A percentile compares a stretch with the other conserved stretches of the same genome.
Evolutionary conservation across 805 yeast species (phyloP).

Genomic region (Wickerhamomyces mucosus): DNA sequence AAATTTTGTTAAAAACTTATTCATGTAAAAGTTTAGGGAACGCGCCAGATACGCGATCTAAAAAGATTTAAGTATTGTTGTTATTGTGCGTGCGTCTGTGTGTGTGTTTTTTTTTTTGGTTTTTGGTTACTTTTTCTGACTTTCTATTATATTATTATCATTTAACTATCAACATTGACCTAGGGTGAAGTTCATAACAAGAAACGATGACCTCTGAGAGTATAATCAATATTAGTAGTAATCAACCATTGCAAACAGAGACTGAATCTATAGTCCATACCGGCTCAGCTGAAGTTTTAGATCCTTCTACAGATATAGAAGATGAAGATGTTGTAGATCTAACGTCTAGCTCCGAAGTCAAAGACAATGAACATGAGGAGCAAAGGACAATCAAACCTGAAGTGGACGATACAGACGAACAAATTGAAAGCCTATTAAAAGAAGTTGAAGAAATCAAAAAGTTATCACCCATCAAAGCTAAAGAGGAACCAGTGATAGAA

Average conservation of each 20-base stretch:
- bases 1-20: no score
- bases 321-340: no score
- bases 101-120: background rate
- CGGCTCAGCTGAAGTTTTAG: no score
- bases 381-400: no score
- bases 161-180: background rate
- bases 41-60: no score
- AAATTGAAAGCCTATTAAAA: slow-evolving; percentile 18
- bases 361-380: slow-evolving; percentile 9
- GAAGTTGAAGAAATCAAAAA: slow-evolving; percentile 18
- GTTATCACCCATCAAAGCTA: slow-evolving; percentile 9
- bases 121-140: slow-evolving; percentile 1
- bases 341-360: no score
- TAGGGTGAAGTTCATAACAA: background rate
- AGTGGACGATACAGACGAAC: no score
- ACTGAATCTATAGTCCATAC: no score
- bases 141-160: background rate
- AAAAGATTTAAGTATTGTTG: no score
- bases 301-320: no score
- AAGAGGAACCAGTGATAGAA: background rate
- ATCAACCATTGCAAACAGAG: slow-evolving; percentile 1
- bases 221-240: background rate
- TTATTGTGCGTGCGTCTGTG: no score
- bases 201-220: slow-evolving; percentile 2
- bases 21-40: no score